These are phyloP conservation scores for Sesbania bispinosa DNA, from an alignment of 306 rosid species.

Conservation along the genomic window DNA sequence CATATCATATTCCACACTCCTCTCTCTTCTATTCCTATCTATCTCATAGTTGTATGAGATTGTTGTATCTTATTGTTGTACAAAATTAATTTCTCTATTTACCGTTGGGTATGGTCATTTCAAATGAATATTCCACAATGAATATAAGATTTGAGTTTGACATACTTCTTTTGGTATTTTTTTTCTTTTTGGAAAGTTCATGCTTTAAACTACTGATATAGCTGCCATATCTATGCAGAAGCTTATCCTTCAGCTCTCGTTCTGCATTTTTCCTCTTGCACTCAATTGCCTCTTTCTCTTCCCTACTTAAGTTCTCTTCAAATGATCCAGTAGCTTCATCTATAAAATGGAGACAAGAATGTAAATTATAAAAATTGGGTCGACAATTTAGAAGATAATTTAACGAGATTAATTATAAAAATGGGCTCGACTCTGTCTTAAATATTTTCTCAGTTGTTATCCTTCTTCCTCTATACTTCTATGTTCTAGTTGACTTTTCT, in stretches of 20 bases:
- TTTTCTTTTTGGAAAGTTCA: constrained; percentile 56
- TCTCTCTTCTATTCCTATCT: too few species aligned
- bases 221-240: constrained; percentile 55
- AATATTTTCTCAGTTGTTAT: too few species aligned
- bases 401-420: too few species aligned
- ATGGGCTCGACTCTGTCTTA: too few species aligned
- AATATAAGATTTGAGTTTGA: constrained; percentile 46
- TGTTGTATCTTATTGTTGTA: too few species aligned
- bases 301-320: constrained; percentile 37
- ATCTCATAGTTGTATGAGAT: too few species aligned
- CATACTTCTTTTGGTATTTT: constrained; percentile 69
- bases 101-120: constrained; percentile 92
- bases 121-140: constrained; percentile 75
- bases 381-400: too few species aligned
- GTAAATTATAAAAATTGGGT: too few species aligned
- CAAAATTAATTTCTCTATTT: too few species aligned
- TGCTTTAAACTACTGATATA: constrained; percentile 58
- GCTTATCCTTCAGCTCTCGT: constrained; percentile 57
- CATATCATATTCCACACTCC: too few species aligned
- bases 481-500: too few species aligned
- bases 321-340: constrained; percentile 44
- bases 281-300: constrained; percentile 38
- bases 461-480: too few species aligned
- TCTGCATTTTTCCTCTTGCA: constrained; percentile 28
- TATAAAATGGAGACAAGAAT: neutral